Evolutionary conservation across 208 protist species (phyloP).

Genomic region (Trypanosoma cruzi): DNA sequence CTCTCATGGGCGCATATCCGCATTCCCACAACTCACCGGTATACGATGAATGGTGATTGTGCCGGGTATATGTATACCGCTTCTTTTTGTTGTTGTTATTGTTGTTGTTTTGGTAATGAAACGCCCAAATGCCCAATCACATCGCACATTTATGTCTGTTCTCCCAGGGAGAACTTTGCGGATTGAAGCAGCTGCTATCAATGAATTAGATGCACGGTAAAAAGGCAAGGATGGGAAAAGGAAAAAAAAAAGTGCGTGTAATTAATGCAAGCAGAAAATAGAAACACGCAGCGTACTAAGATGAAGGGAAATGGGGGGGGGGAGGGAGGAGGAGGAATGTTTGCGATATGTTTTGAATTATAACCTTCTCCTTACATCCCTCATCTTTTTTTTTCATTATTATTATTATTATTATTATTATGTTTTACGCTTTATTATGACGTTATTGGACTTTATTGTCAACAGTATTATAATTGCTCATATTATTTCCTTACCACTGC

Average conservation of each 20-base stretch:
- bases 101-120: background rate
- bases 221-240: too few relatives aligned
- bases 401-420: background rate
- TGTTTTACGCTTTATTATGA: slow-evolving; percentile 10
- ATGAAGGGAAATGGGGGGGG: background rate
- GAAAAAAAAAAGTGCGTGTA: slow-evolving; percentile 6
- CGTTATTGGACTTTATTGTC: too few relatives aligned
- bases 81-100: too few relatives aligned
- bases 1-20: slow-evolving; percentile 17
- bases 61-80: background rate
- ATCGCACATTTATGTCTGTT: background rate
- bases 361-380: slow-evolving; percentile 4
- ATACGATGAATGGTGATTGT: slow-evolving; percentile 35
- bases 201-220: background rate
- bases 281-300: too few relatives aligned
- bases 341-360: slow-evolving; percentile 11
- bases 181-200: background rate
- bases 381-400: slow-evolving; percentile 3
- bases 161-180: background rate
- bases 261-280: slow-evolving; percentile 2
- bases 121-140: background rate
- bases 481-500: background rate
- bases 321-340: too few relatives aligned
- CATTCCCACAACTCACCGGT: slow-evolving; percentile 45
- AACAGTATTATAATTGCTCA: background rate